Evolutionary conservation across 148 eudicot species (phyloP), one percentile per base, ranked within the genome.

Genomic region (Tetragonia tetragonoides): DNA sequence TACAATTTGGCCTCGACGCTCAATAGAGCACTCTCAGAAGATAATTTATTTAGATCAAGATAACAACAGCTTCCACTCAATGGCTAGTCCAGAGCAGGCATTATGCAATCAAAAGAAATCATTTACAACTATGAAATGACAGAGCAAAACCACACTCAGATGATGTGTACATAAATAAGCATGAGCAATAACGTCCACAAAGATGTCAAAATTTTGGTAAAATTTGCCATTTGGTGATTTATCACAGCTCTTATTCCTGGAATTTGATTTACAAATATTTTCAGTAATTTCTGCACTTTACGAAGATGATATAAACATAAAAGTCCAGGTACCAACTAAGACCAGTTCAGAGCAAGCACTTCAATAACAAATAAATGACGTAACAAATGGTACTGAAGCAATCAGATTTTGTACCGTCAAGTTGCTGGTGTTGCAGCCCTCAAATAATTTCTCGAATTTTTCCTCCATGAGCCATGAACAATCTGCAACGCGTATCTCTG

Each of bases 401-500:
- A 65, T 62, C 40, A 66, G 63, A 63, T 64, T 24, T 60, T 28
- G 7, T 78, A 95, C 99, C 92, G 60, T 85, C 75, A 93, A 80
- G 66, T 71, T 86, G 63, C 60, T 85, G 37, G 85, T 60, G 42
- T 89, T 75, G 70, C 85, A 85, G 24, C 70, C 75, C 81, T 85
- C 77, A 78, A 93, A 88, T 10, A 81, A 79, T 78, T 70, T 84
- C 49, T 72, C 75, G 63, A 95, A 87, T 15, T 81, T 77, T 44
- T 88, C 93, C 85, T 95, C 99, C 7, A 85, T 80, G 17, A 95
- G 79, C 97, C 97, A 95, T 20, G 99, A 95, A 81, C 99, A 91
- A 81, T 95, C 97, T 61, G 81, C 68, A 51, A 95, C 61, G 23
- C 97, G 95, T 59, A 95, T 83, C 89, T 95, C 97, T 12, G 88